These are phyloP conservation scores for Alternaria tenuissima DNA, from an alignment of 2,329 filamentous ascomycete species.

Conservation along the genomic window DNA sequence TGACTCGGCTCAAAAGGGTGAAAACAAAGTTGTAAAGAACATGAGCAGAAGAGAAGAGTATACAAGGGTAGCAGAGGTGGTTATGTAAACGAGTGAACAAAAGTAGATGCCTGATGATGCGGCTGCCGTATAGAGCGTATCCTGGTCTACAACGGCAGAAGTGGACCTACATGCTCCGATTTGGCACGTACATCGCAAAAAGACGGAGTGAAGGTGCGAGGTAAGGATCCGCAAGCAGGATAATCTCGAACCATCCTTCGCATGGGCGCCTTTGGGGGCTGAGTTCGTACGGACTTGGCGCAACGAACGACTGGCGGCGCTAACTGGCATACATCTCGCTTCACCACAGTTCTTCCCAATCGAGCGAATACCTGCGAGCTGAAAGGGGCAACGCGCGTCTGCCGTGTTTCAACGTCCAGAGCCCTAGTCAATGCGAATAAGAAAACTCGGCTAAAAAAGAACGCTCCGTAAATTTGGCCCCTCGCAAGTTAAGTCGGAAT, in stretches of 20 bases:
- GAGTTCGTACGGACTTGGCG: not conserved
- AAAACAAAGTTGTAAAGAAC: not conserved
- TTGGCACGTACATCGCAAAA: not conserved
- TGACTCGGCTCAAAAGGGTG: not conserved
- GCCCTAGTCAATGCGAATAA: not conserved
- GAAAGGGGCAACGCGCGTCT: not conserved
- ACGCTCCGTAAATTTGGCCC: not conserved
- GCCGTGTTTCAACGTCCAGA: not conserved
- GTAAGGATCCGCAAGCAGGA: not conserved
- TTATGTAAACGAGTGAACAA: slow-evolving; percentile 1
- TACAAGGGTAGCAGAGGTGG: not conserved
- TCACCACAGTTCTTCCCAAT: slow-evolving; percentile 20
- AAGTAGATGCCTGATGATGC: slow-evolving; percentile 18
- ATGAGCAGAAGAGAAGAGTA: not conserved
- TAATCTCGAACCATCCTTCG: not conserved
- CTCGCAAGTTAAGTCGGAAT: not conserved
- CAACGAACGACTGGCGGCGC: not conserved
- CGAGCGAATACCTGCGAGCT: slow-evolving; percentile 26
- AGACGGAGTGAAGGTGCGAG: not conserved
- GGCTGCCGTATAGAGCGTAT: not conserved
- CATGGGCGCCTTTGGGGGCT: not conserved
- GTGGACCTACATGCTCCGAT: not conserved
- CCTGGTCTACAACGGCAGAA: not conserved
- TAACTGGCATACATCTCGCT: slow-evolving; percentile 16
- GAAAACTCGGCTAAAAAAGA: not conserved